Conservation (phyloP, 106 monocot genomes). For the Dendrobium huoshanense region DNA sequence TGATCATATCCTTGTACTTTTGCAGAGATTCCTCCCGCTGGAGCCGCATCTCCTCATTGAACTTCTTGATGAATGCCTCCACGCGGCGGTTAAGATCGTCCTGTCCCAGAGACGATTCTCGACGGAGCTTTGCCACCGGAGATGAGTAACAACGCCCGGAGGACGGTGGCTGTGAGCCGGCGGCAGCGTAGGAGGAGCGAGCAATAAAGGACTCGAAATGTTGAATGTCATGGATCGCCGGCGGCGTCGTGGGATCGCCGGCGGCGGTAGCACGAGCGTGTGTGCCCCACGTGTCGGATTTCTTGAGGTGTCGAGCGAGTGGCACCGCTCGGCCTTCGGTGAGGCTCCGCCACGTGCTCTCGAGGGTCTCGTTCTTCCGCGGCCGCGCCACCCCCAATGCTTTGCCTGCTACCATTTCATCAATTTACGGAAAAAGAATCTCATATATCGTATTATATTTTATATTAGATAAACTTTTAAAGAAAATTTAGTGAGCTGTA, state of each 20-base stretch:
- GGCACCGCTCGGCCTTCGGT: conserved; percentile 68
- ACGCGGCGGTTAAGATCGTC: conserved; percentile 74
- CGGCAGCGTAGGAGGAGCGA: conserved; percentile 41
- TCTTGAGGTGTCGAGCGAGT: conserved; percentile 61
- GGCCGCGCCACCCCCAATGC: conserved; percentile 14
- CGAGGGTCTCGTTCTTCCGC: conserved; percentile 58
- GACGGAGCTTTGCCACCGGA: conserved; percentile 19
- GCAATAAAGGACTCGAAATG: conserved; percentile 20
- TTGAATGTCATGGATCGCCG: conserved; percentile 4
- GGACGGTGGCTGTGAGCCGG: neutral
- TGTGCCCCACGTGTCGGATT: conserved; percentile 56
- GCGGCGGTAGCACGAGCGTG: conserved; percentile 6
- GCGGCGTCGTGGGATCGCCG: neutral
- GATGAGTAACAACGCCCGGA: neutral
- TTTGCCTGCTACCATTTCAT: neutral
- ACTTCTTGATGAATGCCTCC: conserved; percentile 81
- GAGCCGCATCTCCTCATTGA: conserved; percentile 75
- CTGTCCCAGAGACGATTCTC: conserved; percentile 59
- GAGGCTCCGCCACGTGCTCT: conserved; percentile 70
- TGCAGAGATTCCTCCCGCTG: conserved; percentile 64
- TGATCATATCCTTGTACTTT: conserved; percentile 56
- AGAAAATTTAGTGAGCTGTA: too few species aligned
- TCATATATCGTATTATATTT: neutral
- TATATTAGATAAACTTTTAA: neutral
- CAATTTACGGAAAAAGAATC: neutral